Evolutionary conservation across 192 early-diverging fungal species (phyloP).

Genomic region (Phycomyces blakesleeanus): DNA sequence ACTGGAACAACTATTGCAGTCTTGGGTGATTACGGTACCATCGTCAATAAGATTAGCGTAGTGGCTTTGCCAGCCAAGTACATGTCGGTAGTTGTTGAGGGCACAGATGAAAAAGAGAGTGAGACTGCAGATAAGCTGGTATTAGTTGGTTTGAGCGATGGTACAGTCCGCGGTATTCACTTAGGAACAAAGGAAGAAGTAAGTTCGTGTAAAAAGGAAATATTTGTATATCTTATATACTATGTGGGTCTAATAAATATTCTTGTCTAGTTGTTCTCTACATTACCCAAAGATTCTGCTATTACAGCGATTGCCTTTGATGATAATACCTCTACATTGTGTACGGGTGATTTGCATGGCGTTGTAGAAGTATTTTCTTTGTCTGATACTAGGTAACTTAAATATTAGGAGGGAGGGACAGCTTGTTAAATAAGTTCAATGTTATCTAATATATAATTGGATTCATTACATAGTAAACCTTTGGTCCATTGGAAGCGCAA

Average conservation of each 20-base stretch:
- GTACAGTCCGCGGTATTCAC: slow-evolving; percentile 42
- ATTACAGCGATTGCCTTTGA: slow-evolving; percentile 37
- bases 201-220: no score
- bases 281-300: slow-evolving; percentile 25
- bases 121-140: slow-evolving; percentile 45
- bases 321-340: slow-evolving; percentile 27
- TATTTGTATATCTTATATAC: no score
- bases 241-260: no score
- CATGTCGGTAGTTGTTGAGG: background rate
- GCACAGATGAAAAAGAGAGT: slow-evolving; percentile 26
- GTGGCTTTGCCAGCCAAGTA: background rate
- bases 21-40: slow-evolving; percentile 18
- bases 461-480: background rate
- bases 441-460: background rate
- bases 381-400: slow-evolving; percentile 38
- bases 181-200: slow-evolving; percentile 47
- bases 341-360: slow-evolving; percentile 42
- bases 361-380: slow-evolving; percentile 44
- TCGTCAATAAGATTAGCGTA: slow-evolving; percentile 35
- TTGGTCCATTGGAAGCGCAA: slow-evolving; percentile 13
- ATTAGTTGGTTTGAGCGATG: slow-evolving; percentile 36
- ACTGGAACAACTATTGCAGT: slow-evolving; percentile 42
- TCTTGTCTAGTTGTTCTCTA: slow-evolving; percentile 36
- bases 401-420: no score
- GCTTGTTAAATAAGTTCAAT: no score